These are phyloP conservation scores for Acacia confusa DNA, from an alignment of 306 rosid species.

Conservation along the genomic window DNA sequence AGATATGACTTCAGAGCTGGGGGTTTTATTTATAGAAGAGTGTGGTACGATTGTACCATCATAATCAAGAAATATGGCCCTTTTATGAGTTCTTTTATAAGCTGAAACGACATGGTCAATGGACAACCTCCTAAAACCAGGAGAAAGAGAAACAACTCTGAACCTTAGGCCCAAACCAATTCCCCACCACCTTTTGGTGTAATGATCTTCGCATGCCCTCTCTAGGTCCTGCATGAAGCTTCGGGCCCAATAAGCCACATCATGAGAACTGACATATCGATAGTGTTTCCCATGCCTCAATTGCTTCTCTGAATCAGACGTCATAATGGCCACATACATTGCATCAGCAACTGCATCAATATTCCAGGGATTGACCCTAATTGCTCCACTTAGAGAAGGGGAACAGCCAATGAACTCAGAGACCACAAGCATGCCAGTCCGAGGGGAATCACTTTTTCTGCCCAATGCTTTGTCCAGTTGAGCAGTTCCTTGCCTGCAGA, in stretches of 20 bases:
- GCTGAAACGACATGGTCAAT: slow-evolving; percentile 55
- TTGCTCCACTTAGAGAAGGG: slow-evolving; percentile 85
- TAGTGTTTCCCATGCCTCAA: slow-evolving; percentile 78
- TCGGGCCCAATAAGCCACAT: slow-evolving; percentile 80
- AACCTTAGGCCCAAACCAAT: slow-evolving; percentile 71
- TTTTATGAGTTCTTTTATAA: slow-evolving; percentile 52
- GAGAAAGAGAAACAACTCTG: slow-evolving; percentile 71
- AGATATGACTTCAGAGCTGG: slow-evolving; percentile 60
- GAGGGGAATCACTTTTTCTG: slow-evolving; percentile 44
- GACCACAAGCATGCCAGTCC: slow-evolving; percentile 71
- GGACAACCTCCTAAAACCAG: slow-evolving; percentile 62
- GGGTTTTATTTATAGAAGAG: slow-evolving; percentile 52
- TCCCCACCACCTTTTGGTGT: slow-evolving; percentile 69
- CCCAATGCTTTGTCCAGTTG: slow-evolving; percentile 51
- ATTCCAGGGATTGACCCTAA: slow-evolving; percentile 88
- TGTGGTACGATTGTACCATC: slow-evolving; percentile 77
- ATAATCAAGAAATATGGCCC: slow-evolving; percentile 79
- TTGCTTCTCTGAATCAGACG: slow-evolving; percentile 58
- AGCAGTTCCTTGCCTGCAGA: slow-evolving; percentile 69
- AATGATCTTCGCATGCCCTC: slow-evolving; percentile 76
- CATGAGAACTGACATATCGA: slow-evolving; percentile 74
- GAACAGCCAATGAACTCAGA: slow-evolving; percentile 89
- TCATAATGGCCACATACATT: slow-evolving; percentile 62
- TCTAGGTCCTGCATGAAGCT: slow-evolving; percentile 77
- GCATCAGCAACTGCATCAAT: slow-evolving; percentile 74